Conservation (phyloP, 1,139 yeast genomes). For the Suhomyces terraborum region DNA sequence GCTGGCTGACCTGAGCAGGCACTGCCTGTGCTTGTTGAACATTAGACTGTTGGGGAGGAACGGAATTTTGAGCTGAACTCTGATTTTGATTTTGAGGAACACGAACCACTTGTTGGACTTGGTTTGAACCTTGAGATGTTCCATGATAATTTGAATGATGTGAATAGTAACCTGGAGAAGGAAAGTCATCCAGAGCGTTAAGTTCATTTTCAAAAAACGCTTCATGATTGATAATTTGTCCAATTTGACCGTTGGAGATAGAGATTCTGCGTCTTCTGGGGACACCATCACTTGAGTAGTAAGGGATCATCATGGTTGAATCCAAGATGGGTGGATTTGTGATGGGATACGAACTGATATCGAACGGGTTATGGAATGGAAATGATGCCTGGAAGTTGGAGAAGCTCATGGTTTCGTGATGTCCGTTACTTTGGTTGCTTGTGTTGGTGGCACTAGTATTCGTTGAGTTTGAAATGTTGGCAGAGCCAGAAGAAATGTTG, state of each 20-base stretch:
- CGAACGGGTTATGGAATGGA: conserved; percentile 40
- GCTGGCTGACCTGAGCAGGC: background rate
- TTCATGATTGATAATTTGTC: conserved; percentile 59
- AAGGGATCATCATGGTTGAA: conserved; percentile 49
- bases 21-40: conserved; percentile 1
- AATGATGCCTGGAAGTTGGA: conserved; percentile 12
- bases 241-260: conserved; percentile 78
- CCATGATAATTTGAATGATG: background rate
- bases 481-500: background rate
- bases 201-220: conserved; percentile 37
- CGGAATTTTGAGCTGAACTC: background rate
- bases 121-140: conserved; percentile 6
- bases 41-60: background rate
- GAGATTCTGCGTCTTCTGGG: conserved; percentile 64
- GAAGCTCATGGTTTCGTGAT: conserved; percentile 8
- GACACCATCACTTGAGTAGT: conserved; percentile 40
- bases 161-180: conserved; percentile 2
- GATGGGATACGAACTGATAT: conserved; percentile 54
- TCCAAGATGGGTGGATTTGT: conserved; percentile 70
- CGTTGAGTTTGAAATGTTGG: background rate
- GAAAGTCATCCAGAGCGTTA: conserved; percentile 18
- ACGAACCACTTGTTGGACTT: conserved; percentile 10
- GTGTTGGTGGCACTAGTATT: conserved; percentile 2
- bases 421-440: conserved; percentile 1
- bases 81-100: background rate